Conservation (phyloP, 73 alveolate species). For the Paramecium tetraurelia region DNA sequence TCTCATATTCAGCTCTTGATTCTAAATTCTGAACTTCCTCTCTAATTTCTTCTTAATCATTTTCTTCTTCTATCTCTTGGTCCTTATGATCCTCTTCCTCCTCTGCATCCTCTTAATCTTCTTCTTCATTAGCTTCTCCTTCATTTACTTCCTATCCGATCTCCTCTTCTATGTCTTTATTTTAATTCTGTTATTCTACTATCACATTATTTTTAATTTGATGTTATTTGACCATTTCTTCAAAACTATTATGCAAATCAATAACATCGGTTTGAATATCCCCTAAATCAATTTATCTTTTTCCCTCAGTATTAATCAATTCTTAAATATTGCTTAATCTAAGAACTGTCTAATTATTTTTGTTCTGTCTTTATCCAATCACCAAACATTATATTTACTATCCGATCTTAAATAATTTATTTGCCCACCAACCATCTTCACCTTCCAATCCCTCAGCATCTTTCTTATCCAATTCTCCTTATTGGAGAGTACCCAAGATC, state of each 20-base stretch:
- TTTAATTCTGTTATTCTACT: background rate
- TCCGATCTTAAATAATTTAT: slow-evolving; percentile 39
- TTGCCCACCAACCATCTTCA: slow-evolving; percentile 58
- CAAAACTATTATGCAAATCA: background rate
- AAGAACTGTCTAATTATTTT: background rate
- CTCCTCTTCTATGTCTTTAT: slow-evolving; percentile 12
- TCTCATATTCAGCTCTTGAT: slow-evolving; percentile 75
- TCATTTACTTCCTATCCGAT: slow-evolving; percentile 20
- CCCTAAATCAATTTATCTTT: slow-evolving; percentile 17
- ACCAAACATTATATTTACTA: background rate
- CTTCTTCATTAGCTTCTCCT: slow-evolving; percentile 63
- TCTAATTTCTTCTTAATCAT: slow-evolving; percentile 68
- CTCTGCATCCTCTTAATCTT: slow-evolving; percentile 70
- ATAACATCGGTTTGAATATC: background rate
- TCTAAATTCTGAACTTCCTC: slow-evolving; percentile 70
- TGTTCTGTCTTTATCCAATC: slow-evolving; percentile 18
- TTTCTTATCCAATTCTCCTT: slow-evolving; percentile 39
- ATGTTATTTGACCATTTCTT: background rate
- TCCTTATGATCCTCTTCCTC: slow-evolving; percentile 70
- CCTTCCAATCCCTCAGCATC: slow-evolving; percentile 48
- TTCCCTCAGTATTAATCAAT: slow-evolving; percentile 25
- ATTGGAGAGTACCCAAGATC: background rate
- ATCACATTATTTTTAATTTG: background rate
- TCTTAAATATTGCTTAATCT: slow-evolving; percentile 8
- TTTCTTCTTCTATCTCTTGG: slow-evolving; percentile 68